Percentiles rank a stretch among this genome's conserved stretches.
Evolutionary conservation across 75 land plant species (phyloP).

Genomic region (Pseudotsuga menziesii): DNA sequence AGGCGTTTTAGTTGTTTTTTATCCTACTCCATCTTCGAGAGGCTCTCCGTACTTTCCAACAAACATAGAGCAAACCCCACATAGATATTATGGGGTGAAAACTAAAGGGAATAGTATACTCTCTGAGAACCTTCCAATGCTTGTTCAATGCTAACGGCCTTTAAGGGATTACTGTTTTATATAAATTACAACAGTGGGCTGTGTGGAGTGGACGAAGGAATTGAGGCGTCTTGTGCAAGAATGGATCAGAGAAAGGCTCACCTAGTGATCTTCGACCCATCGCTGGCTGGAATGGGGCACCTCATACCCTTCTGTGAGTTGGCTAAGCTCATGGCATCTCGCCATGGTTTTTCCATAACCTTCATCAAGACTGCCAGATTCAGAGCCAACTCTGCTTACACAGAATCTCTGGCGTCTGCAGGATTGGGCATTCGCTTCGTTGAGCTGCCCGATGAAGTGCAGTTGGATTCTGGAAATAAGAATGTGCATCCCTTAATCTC

Average conservation of each 20-base stretch:
- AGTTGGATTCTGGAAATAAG: too few relatives aligned
- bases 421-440: background rate
- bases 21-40: too few relatives aligned
- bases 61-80: too few relatives aligned
- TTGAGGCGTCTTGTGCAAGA: background rate
- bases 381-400: background rate
- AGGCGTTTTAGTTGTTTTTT: too few relatives aligned
- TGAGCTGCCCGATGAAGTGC: background rate
- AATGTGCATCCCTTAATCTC: background rate
- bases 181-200: too few relatives aligned
- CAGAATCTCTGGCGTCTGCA: background rate
- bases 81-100: too few relatives aligned
- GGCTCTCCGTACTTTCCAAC: too few relatives aligned
- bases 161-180: too few relatives aligned
- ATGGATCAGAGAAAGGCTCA: constrained; percentile 15
- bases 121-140: too few relatives aligned
- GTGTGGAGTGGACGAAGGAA: too few relatives aligned
- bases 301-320: constrained; percentile 53
- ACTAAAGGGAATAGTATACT: too few relatives aligned
- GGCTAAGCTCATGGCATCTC: constrained; percentile 38
- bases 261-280: constrained; percentile 27
- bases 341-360: constrained; percentile 33
- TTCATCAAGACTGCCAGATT: background rate
- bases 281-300: constrained; percentile 54
- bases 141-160: too few relatives aligned